Conservation (phyloP, 1,284 basidiomycete genomes). For the Marasmius sp. region DNA sequence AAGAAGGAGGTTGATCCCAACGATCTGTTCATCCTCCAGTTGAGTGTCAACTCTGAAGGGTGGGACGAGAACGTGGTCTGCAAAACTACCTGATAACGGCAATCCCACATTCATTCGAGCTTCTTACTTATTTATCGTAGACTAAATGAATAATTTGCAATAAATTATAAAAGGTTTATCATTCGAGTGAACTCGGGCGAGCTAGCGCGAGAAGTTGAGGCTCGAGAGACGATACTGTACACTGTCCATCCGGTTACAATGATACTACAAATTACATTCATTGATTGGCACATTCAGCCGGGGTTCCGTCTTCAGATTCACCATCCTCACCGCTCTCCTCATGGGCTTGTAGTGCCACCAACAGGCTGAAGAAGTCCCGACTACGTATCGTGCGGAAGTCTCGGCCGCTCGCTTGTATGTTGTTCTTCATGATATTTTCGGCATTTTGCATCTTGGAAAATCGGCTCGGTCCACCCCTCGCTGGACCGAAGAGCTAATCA, state of each 20-base stretch:
- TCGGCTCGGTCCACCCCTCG: conserved; percentile 33
- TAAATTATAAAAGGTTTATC: background rate
- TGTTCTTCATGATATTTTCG: conserved; percentile 53
- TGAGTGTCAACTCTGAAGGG: conserved; percentile 10
- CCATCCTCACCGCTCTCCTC: background rate
- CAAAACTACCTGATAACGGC: background rate
- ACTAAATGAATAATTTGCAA: too few relatives aligned
- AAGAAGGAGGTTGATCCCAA: conserved; percentile 10
- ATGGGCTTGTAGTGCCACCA: conserved; percentile 5
- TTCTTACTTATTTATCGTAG: too few relatives aligned
- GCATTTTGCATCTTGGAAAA: conserved; percentile 57
- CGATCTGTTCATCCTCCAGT: conserved; percentile 7
- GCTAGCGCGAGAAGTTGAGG: background rate
- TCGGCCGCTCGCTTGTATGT: conserved; percentile 35
- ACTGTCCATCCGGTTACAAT: background rate
- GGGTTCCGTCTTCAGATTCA: background rate
- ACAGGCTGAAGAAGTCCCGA: conserved; percentile 5
- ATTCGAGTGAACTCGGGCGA: background rate
- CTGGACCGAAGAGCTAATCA: conserved; percentile 70
- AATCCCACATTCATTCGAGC: too few relatives aligned
- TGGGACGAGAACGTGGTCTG: conserved; percentile 7
- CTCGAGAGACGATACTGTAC: background rate
- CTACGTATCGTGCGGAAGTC: conserved; percentile 6
- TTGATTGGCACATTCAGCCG: background rate
- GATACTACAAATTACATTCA: background rate